Evolutionary conservation across 2,329 filamentous ascomycete genomes (phyloP), one percentile per base, ranked within the genome.

Genomic region (Penicillium sp.): DNA sequence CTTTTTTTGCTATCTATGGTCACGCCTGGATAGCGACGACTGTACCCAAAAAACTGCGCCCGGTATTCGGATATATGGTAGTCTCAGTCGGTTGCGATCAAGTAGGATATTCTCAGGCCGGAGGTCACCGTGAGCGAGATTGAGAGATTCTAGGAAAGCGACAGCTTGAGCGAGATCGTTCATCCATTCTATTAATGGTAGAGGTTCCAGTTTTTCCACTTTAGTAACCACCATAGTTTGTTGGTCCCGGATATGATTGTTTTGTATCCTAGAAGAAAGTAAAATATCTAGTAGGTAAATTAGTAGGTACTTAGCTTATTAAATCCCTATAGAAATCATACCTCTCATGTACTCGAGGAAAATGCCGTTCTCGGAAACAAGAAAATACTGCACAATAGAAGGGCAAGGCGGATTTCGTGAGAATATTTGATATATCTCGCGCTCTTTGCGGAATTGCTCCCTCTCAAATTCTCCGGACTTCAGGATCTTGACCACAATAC

Each of bases 111-210:
- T 67, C 27, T 66, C 56, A 18, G 67, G 60, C 47, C 61, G 58
- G 44, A 70, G 45, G 15, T 69, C 62, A 39, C 62, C 61, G 53
- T 70, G 58, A 1, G 63, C 60, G 38, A 69, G 64, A 15, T 63
- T 58, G 15, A 68, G 56, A 0, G 62, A 66, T 56, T 66, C 65
- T 0, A 69, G 46, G 42, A 67, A 67, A 52, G 64, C 61, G 41
- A 66, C 57, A 8, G 57, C 65, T 53, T 62, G 58, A 40, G 64
- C 53, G 27, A 69, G 60, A 27, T 66, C 53, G 31, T 64, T 66
- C 58, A 67, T 67, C 66, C 59, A 70, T 55, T 57, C 41, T 15
- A 58, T 62, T 52, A 59, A 55, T 32, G 66, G 52, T n/a, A 66
- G 43, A 37, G 59, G 59, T 43, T 66, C 64, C n/a, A 66, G 15